A percentile compares a stretch with the other conserved stretches of the same genome.
Evolutionary conservation across 768 basidiomycete genomes (phyloP).

Genomic region (Mrakia hoshinonis): DNA sequence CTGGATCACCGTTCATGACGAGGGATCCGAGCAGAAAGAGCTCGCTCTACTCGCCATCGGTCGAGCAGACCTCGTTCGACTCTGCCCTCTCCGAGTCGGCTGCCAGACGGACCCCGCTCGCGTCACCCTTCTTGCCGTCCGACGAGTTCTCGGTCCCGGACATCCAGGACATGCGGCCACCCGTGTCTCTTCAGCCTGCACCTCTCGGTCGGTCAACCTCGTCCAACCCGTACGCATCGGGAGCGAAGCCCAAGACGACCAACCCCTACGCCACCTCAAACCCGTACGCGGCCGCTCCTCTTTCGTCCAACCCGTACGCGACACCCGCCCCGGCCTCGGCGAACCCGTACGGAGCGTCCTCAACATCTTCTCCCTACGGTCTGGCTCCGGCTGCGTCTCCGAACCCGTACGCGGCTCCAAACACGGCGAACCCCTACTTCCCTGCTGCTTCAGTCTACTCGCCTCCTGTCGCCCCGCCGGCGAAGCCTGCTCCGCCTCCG

Average conservation of each 20-base stretch:
- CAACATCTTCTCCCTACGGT: not conserved
- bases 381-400: not conserved
- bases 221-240: conserved; percentile 20
- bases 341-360: not conserved
- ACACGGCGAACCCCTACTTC: conserved; percentile 9
- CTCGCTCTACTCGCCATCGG: not conserved
- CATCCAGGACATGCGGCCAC: not conserved
- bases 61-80: conserved; percentile 2
- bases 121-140: not conserved
- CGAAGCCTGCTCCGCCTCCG: not conserved
- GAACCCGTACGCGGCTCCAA: conserved; percentile 11
- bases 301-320: conserved; percentile 8
- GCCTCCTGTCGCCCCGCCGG: not conserved
- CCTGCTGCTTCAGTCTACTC: not conserved
- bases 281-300: conserved; percentile 10
- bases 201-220: not conserved
- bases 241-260: not conserved
- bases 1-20: not conserved
- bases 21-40: not conserved
- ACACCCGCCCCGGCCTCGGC: not conserved
- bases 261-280: conserved; percentile 24
- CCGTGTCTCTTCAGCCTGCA: not conserved
- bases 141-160: not conserved
- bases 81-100: not conserved
- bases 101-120: not conserved